A percentile compares a stretch with the other conserved stretches of the same genome.
phyloP scores from a whole-genome alignment of 2,329 filamentous ascomycete species.

The Hypoxylon rubiginosum region DNA sequence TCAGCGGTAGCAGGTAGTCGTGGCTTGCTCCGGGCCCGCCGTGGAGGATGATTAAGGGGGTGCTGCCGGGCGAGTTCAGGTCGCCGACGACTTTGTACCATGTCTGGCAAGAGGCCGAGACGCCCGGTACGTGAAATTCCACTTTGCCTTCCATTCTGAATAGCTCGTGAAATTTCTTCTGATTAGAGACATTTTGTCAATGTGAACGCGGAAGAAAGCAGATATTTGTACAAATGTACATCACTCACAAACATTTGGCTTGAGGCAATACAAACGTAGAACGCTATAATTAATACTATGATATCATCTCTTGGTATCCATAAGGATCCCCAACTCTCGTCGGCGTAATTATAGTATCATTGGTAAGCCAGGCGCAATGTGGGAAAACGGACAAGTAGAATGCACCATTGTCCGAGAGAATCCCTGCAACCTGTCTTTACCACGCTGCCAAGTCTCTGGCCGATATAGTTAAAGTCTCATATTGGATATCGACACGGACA shows the following conservation, averaged over 20 bases:
- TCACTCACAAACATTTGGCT: background rate
- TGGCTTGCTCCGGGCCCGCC: conserved; percentile 58
- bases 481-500: too few relatives aligned
- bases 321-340: background rate
- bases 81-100: conserved; percentile 47
- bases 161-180: background rate
- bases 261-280: background rate
- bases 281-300: background rate
- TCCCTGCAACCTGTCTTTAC: too few relatives aligned
- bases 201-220: background rate
- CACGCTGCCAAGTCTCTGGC: too few relatives aligned
- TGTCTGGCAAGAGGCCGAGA: conserved; percentile 34
- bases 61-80: conserved; percentile 20
- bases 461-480: too few relatives aligned
- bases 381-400: background rate
- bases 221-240: background rate
- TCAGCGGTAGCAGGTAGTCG: conserved; percentile 58
- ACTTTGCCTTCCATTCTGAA: conserved; percentile 19
- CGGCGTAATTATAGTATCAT: background rate
- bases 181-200: background rate
- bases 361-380: background rate
- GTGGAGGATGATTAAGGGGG: conserved; percentile 45
- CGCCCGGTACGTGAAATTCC: conserved; percentile 22
- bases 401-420: background rate
- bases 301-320: background rate